A percentile compares a stretch with the other conserved stretches of the same genome.
Conservation (phyloP, 1,139 yeast genomes). For the Debaryomyces psychrophilus region DNA sequence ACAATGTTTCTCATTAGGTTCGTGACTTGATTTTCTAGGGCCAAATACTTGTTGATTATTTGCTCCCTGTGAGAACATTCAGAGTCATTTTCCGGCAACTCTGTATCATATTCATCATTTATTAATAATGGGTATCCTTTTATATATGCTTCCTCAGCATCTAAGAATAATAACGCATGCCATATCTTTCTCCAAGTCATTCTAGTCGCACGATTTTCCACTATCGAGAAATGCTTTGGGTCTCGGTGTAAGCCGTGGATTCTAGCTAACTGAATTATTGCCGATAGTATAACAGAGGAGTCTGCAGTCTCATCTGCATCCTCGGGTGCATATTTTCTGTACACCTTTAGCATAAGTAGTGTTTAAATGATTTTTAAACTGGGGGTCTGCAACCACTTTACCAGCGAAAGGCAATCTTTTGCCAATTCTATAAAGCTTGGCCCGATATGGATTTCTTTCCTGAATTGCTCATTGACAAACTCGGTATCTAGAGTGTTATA, state of each 20-base stretch:
- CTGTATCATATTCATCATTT: neutral
- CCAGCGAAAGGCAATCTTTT: no score
- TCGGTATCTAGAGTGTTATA: neutral
- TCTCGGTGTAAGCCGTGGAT: no score
- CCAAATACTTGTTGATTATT: neutral
- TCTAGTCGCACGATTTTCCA: neutral
- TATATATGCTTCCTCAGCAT: neutral
- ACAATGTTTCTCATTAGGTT: neutral
- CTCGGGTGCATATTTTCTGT: no score
- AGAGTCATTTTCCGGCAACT: neutral
- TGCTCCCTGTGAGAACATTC: neutral
- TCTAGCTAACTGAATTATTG: no score
- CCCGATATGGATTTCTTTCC: neutral
- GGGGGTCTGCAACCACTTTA: no score
- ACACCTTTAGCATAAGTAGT: no score
- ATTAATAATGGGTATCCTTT: neutral
- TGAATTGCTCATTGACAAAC: neutral
- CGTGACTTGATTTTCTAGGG: neutral
- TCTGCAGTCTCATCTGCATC: no score
- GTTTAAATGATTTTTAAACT: no score
- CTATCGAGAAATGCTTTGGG: neutral
- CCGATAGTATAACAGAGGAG: no score
- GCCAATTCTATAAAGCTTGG: constrained; percentile 1
- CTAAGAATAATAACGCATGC: neutral
- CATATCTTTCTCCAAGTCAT: neutral